Evolutionary conservation across 2,329 filamentous ascomycete genomes (phyloP).

Genomic region (Fonsecaea pedrosoi): DNA sequence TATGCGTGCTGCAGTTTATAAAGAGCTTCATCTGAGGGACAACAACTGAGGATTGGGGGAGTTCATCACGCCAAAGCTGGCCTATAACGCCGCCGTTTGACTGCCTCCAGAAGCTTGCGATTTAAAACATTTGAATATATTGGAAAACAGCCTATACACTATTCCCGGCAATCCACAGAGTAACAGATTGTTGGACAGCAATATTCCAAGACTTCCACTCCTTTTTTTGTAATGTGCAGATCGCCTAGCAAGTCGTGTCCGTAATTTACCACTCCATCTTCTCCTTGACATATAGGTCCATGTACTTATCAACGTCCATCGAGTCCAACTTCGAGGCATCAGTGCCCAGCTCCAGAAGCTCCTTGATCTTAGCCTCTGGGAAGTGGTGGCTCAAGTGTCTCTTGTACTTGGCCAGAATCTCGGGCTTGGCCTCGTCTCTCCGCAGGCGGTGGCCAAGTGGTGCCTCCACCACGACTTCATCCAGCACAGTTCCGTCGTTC

Average conservation of each 20-base stretch:
- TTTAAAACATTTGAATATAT: neutral
- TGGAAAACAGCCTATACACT: neutral
- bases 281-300: slow-evolving; percentile 78
- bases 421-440: slow-evolving; percentile 95
- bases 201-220: neutral
- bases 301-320: slow-evolving; percentile 88
- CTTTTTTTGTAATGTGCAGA: neutral
- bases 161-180: neutral
- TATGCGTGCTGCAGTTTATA: neutral
- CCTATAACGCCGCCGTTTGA: neutral
- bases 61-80: neutral
- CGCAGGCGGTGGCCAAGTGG: slow-evolving; percentile 90
- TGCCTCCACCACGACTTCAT: slow-evolving; percentile 91
- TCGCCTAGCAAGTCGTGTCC: neutral
- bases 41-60: neutral
- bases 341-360: slow-evolving; percentile 80
- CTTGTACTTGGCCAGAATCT: slow-evolving; percentile 95
- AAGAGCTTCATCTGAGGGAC: neutral
- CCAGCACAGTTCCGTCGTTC: slow-evolving; percentile 89
- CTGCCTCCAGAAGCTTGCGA: neutral
- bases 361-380: slow-evolving; percentile 74
- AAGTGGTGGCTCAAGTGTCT: slow-evolving; percentile 88
- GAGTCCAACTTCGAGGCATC: slow-evolving; percentile 76
- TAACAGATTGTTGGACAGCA: neutral
- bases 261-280: slow-evolving; percentile 48